Base-by-base conservation (phyloP, 331 rosid species). In the Prunus yedoensis region DNA sequence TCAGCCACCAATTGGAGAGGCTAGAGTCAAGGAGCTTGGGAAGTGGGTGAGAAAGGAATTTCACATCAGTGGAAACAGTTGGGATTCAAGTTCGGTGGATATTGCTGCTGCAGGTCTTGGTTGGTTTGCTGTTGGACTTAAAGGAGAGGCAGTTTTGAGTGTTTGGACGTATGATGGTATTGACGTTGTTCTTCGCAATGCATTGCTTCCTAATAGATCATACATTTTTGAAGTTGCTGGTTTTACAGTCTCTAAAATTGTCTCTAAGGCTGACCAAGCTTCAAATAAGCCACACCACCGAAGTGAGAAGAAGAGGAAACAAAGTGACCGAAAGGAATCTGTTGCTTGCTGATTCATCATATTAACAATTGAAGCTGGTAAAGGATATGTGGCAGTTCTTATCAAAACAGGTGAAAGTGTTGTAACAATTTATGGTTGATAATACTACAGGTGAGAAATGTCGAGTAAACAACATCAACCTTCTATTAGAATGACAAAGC, bases 121-220 rank as follows among this genome's bases (percentile, higher is more conserved):
- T 20, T 94, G 99, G 97, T 92, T 86, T 89, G 92, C 93, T 73
- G 59, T 92, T 86, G 97, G 97, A 66, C 89, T 94, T 69, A 90
- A 88, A 87, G 99, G 99, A 67, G 93, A 94, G 57, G 97, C 97
- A 16, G 75, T 64, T 16, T 71, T 94, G 45, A 70, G 97, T 38
- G 89, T 79, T 77, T 94, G 99, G 99, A 92, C 92, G 8, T 94
- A 92, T 9, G 97, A 94, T 71, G 99, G 99, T 52, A 79, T 92
- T 2, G 90, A 92, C 18, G 87, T 92, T 78, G 85, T 90, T 68
- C 81, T 84, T 76, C 90, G 97, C 58, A 88, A 82, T 77, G 87
- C 97, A 10, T 84, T 90, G 78, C 77, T 94, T 80, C 97, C 99
- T 28, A 30, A 78, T 56, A 81, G 91, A 85, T 88, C 99, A 61